These are phyloP conservation scores for Kodamaea kakaduensis DNA, from an alignment of 805 yeast species.

Conservation along the genomic window DNA sequence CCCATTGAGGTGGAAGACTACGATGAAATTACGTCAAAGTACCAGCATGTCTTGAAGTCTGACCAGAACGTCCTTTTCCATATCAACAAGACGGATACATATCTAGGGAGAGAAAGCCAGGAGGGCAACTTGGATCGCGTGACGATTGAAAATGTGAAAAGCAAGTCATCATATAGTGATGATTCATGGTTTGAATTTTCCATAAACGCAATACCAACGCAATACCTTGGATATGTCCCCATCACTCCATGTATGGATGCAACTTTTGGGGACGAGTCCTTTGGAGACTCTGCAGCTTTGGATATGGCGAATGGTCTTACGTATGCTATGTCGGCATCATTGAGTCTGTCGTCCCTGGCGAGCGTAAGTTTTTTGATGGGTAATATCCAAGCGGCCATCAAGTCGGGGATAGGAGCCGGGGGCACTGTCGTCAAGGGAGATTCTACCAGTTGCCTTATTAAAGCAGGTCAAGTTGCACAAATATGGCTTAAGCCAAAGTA, in stretches of 20 bases:
- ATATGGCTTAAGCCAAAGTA: constrained; percentile 18
- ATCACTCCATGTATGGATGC: not conserved
- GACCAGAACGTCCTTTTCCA: not conserved
- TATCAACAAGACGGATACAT: constrained; percentile 1
- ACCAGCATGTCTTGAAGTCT: not conserved
- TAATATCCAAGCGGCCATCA: not conserved
- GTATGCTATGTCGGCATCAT: too few species aligned
- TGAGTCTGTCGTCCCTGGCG: too few species aligned
- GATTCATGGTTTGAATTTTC: not conserved
- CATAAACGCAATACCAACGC: not conserved
- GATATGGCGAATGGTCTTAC: too few species aligned
- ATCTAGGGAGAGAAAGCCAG: not conserved
- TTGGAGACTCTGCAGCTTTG: too few species aligned
- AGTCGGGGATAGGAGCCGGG: constrained; percentile 2
- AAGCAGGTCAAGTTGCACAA: constrained; percentile 18
- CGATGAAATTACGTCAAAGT: constrained; percentile 3
- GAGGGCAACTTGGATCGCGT: too few species aligned
- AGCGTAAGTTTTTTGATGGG: not conserved
- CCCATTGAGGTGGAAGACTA: not conserved
- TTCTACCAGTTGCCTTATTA: constrained; percentile 13
- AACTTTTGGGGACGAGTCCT: too few species aligned
- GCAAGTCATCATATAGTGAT: too few species aligned
- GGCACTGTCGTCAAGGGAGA: constrained; percentile 11
- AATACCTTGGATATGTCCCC: not conserved
- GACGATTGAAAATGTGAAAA: too few species aligned